phyloP scores from a whole-genome alignment of 805 yeast species.

The Candida vartiovaarae region DNA sequence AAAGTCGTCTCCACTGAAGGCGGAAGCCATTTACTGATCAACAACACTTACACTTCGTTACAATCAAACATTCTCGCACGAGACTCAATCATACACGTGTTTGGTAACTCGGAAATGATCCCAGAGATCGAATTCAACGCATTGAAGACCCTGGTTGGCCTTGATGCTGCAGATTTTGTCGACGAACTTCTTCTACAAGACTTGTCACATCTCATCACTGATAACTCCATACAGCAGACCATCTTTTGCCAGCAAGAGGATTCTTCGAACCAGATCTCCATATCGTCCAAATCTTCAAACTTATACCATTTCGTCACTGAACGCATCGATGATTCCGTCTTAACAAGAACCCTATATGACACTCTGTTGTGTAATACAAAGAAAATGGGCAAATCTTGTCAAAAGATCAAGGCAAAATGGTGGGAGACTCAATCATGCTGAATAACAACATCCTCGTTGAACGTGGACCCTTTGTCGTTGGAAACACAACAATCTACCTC shows the following conservation, averaged over 20 bases:
- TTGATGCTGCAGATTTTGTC: slow-evolving; percentile 56
- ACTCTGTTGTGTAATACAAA: slow-evolving; percentile 50
- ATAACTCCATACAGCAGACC: slow-evolving; percentile 45
- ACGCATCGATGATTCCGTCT: slow-evolving; percentile 27
- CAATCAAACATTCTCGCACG: slow-evolving; percentile 35
- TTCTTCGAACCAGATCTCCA: slow-evolving; percentile 23
- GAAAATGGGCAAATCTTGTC: slow-evolving; percentile 59
- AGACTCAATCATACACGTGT: slow-evolving; percentile 46
- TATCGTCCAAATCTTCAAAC: slow-evolving; percentile 29
- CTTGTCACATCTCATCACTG: slow-evolving; percentile 49
- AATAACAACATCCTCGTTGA: slow-evolving; percentile 51
- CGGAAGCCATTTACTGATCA: slow-evolving; percentile 31
- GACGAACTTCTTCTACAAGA: slow-evolving; percentile 61
- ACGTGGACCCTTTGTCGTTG: slow-evolving; percentile 41
- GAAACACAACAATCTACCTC: slow-evolving; percentile 60
- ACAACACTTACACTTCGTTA: slow-evolving; percentile 28
- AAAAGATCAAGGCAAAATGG: slow-evolving; percentile 42
- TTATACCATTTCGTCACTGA: slow-evolving; percentile 62
- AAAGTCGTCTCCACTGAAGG: slow-evolving; percentile 18
- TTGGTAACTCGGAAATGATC: slow-evolving; percentile 26
- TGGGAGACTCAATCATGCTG: slow-evolving; percentile 29
- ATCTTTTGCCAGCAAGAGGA: slow-evolving; percentile 42
- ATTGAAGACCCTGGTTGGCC: slow-evolving; percentile 51
- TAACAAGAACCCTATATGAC: slow-evolving; percentile 30
- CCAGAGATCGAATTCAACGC: slow-evolving; percentile 37